These are phyloP conservation scores for Tolypocladium guangdongense DNA, from an alignment of 2,329 filamentous ascomycete species.

Conservation along the genomic window DNA sequence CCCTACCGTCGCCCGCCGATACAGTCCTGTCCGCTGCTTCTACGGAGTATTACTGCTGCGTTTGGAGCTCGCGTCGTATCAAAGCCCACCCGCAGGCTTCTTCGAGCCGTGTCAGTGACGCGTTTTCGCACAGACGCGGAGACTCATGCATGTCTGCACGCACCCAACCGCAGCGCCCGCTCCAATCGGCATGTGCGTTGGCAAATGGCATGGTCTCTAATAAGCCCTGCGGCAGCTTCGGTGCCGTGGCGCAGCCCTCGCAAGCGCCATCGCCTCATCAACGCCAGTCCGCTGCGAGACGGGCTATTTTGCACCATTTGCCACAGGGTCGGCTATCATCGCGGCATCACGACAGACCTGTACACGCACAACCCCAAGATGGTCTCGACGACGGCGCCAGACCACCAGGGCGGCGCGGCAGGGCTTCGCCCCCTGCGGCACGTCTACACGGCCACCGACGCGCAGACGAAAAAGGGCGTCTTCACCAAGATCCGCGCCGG, in stretches of 20 bases:
- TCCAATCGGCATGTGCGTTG: too few species aligned
- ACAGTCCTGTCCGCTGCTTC: too few species aligned
- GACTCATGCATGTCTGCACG: not conserved
- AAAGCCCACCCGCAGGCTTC: not conserved
- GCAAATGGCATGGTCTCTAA: too few species aligned
- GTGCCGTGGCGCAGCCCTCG: not conserved
- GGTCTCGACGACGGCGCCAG: not conserved
- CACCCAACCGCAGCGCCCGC: not conserved
- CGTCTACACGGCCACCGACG: slow-evolving; percentile 4
- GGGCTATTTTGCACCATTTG: too few species aligned
- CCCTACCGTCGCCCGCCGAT: too few species aligned
- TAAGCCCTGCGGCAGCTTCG: not conserved
- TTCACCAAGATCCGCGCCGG: slow-evolving; percentile 8
- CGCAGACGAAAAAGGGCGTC: slow-evolving; percentile 3
- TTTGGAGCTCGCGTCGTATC: too few species aligned
- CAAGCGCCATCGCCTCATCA: not conserved
- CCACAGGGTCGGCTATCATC: too few species aligned
- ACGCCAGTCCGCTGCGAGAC: too few species aligned
- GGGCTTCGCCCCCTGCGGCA: slow-evolving; percentile 1
- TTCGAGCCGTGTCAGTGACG: not conserved
- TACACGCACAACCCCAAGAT: not conserved
- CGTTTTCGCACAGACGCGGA: not conserved
- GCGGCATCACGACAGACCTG: not conserved
- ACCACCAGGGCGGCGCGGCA: not conserved
- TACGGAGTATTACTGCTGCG: too few species aligned